Conservation (phyloP, 768 basidiomycete species). For the Lactarius sp. region DNA sequence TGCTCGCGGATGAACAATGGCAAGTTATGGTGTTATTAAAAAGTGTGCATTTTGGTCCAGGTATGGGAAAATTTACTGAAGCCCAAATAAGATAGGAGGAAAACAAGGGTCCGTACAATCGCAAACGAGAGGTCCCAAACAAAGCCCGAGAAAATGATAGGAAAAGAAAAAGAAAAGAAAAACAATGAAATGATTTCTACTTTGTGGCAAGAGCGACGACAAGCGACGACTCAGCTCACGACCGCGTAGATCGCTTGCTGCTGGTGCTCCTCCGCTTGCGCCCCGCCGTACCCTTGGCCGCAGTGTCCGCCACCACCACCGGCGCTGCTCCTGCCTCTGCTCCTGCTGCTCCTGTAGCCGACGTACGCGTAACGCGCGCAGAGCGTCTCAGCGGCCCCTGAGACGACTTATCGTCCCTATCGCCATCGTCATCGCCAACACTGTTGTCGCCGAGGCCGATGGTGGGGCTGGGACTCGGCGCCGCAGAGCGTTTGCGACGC, state of each 20-base stretch:
- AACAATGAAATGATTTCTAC: not conserved
- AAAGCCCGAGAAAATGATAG: not conserved
- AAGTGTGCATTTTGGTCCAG: not conserved
- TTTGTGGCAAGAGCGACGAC: not conserved
- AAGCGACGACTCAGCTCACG: not conserved
- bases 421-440: not conserved
- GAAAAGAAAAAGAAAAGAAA: not conserved
- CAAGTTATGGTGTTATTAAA: not conserved
- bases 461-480: not conserved
- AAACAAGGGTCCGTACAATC: slow-evolving; percentile 8
- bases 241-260: not conserved
- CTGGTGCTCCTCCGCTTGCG: not conserved
- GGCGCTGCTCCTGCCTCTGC: not conserved
- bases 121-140: not conserved
- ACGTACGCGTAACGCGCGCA: slow-evolving; percentile 2
- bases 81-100: not conserved
- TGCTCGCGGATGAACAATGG: not conserved
- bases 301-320: not conserved
- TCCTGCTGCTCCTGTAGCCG: not conserved
- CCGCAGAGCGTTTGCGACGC: slow-evolving; percentile 7
- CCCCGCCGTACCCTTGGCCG: not conserved
- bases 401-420: not conserved
- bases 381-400: slow-evolving; percentile 11
- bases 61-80: not conserved
- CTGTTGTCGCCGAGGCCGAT: not conserved